phyloP scores from a whole-genome alignment of 805 yeast genomes.

The Sugiyamaella marilandica region DNA sequence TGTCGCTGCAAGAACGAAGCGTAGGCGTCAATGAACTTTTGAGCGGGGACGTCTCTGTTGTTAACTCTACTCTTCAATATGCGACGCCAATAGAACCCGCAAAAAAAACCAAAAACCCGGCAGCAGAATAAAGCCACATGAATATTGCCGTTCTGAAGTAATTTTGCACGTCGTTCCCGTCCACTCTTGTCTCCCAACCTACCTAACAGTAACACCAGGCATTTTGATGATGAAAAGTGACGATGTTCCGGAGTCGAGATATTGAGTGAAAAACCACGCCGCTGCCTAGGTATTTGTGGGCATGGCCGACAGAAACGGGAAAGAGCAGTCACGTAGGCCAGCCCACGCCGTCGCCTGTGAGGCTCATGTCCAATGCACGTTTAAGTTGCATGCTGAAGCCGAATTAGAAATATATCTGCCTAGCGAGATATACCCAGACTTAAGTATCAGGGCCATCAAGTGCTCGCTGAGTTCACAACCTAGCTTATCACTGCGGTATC shows the following conservation, averaged over 20 bases:
- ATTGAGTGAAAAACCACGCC: conserved; percentile 1
- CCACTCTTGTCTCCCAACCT: too few relatives aligned
- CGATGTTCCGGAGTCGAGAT: conserved; percentile 4
- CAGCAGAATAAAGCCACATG: neutral
- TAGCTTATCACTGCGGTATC: too few relatives aligned
- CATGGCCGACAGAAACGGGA: neutral
- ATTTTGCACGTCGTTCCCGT: too few relatives aligned
- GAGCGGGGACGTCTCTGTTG: conserved; percentile 99
- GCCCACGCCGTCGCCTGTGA: neutral
- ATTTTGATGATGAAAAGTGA: conserved; percentile 34
- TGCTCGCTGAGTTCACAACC: too few relatives aligned
- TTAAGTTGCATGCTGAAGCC: neutral
- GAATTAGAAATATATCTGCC: too few relatives aligned
- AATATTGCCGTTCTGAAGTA: too few relatives aligned
- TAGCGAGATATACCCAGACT: too few relatives aligned
- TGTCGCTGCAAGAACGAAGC: conserved; percentile 99
- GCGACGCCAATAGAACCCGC: neutral
- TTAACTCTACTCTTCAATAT: conserved; percentile 21
- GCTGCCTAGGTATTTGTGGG: neutral
- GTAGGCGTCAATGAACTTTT: conserved; percentile 98
- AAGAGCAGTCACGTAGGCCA: neutral
- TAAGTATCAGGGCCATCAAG: too few relatives aligned
- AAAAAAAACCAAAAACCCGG: conserved; percentile 1
- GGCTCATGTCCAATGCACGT: neutral
- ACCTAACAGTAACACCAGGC: conserved; percentile 99